phyloP scores from a whole-genome alignment of 2,329 filamentous ascomycete species.

The Fusarium continuum region DNA sequence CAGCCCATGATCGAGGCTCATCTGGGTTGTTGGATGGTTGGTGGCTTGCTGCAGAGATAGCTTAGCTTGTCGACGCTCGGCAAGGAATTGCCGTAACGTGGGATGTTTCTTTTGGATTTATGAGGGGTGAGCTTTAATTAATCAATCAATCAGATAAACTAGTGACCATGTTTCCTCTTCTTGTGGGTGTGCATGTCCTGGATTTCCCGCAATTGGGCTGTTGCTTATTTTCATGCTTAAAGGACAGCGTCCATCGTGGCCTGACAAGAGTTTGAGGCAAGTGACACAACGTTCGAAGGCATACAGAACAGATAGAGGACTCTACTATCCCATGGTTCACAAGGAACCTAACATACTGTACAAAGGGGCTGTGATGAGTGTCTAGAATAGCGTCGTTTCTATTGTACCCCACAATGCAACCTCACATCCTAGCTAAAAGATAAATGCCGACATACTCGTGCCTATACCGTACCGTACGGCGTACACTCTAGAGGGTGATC shows the following conservation, averaged over 20 bases:
- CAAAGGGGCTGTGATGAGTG: background rate
- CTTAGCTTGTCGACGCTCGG: constrained; percentile 30
- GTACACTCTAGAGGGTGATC: background rate
- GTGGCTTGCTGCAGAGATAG: constrained; percentile 31
- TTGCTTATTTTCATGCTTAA: background rate
- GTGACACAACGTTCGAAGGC: too few relatives aligned
- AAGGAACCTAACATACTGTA: background rate
- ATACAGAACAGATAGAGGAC: too few relatives aligned
- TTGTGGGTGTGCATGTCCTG: constrained; percentile 6
- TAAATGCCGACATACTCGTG: constrained; percentile 1
- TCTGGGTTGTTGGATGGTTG: constrained; percentile 17
- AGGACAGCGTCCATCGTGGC: too few relatives aligned
- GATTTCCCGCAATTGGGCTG: constrained; percentile 18
- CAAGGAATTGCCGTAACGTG: constrained; percentile 42
- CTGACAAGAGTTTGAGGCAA: too few relatives aligned
- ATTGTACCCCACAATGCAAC: constrained; percentile 20
- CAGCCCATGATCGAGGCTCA: constrained; percentile 20
- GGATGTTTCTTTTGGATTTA: constrained; percentile 14
- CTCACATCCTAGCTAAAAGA: background rate
- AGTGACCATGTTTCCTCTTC: background rate
- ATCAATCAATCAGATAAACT: constrained; percentile 27
- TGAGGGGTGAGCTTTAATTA: background rate
- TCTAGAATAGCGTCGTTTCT: background rate
- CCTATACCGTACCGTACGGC: background rate
- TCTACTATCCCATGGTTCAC: too few relatives aligned